Conservation (phyloP, 2,329 filamentous ascomycete genomes). For the Mycosphaerella arachidis region DNA sequence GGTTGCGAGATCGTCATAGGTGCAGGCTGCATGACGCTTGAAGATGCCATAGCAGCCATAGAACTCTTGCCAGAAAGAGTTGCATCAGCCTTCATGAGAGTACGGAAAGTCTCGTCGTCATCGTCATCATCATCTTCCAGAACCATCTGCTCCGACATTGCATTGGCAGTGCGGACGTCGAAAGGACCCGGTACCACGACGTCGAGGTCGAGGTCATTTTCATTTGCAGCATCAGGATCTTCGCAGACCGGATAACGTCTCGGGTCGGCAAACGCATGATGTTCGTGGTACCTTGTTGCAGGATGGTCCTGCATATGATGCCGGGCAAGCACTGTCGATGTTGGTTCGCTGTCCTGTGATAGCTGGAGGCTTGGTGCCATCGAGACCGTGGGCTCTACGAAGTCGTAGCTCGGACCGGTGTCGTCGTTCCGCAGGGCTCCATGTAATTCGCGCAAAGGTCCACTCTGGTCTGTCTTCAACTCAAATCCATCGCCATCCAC, state of each 20-base stretch:
- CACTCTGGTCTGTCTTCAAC: neutral
- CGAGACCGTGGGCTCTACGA: neutral
- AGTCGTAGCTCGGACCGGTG: neutral
- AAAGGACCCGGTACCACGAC: neutral
- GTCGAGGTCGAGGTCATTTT: neutral
- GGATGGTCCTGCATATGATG: neutral
- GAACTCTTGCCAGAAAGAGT: neutral
- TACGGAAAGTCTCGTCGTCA: neutral
- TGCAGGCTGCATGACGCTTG: neutral
- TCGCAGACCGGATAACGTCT: neutral
- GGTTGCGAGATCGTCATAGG: neutral
- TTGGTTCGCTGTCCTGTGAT: neutral
- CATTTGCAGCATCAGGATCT: neutral
- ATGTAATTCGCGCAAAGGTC: neutral
- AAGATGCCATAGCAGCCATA: neutral
- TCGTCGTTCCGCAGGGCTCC: too few species aligned
- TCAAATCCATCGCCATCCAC: conserved; percentile 24
- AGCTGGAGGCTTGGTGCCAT: conserved; percentile 1
- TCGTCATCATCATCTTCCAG: neutral
- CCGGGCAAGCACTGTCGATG: neutral
- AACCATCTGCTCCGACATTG: neutral
- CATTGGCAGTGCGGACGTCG: neutral
- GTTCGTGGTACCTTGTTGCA: neutral
- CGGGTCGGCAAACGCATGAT: neutral
- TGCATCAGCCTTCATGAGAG: neutral